Evolutionary conservation across 257 asterid species (phyloP).

Genomic region (Galeopsis tetrahit): DNA sequence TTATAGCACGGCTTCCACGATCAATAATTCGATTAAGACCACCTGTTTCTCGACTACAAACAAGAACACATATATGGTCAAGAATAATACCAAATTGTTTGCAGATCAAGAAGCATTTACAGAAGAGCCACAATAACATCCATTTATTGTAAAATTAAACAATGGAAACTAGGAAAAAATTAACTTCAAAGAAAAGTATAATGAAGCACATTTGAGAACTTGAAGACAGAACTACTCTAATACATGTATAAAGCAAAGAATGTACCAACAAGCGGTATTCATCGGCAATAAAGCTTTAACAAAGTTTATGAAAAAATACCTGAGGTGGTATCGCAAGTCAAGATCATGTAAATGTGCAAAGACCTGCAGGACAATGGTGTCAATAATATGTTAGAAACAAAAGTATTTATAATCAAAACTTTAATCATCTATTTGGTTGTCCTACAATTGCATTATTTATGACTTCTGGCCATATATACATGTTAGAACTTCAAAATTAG

Average conservation of each 20-base stretch:
- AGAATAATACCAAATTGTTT: slow-evolving; percentile 14
- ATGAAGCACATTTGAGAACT: slow-evolving; percentile 27
- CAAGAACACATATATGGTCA: slow-evolving; percentile 28
- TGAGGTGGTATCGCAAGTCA: slow-evolving; percentile 88
- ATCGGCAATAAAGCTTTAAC: slow-evolving; percentile 22
- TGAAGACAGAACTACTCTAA: slow-evolving; percentile 11
- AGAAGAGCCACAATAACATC: slow-evolving; percentile 14
- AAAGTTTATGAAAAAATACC: slow-evolving; percentile 52
- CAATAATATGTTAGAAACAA: slow-evolving; percentile 30
- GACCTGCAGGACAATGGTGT: slow-evolving; percentile 61
- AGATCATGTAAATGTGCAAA: slow-evolving; percentile 96
- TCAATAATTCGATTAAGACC: slow-evolving; percentile 91
- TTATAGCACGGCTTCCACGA: slow-evolving; percentile 99
- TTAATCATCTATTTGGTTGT: slow-evolving; percentile 16
- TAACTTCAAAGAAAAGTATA: slow-evolving; percentile 6
- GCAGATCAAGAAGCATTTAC: slow-evolving; percentile 17
- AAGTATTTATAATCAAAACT: slow-evolving; percentile 23
- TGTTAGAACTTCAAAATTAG: slow-evolving; percentile 9
- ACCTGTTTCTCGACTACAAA: slow-evolving; percentile 95
- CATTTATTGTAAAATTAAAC: slow-evolving; percentile 9
- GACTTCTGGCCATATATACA: slow-evolving; percentile 12
- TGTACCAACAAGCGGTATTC: slow-evolving; percentile 8
- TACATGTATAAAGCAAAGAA: slow-evolving; percentile 19
- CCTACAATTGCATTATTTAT: background rate
- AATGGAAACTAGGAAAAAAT: background rate